A percentile compares a stretch with the other conserved stretches of the same genome.
phyloP scores from a whole-genome alignment of 768 basidiomycete genomes.

The Cyclocybe cylindracea region DNA sequence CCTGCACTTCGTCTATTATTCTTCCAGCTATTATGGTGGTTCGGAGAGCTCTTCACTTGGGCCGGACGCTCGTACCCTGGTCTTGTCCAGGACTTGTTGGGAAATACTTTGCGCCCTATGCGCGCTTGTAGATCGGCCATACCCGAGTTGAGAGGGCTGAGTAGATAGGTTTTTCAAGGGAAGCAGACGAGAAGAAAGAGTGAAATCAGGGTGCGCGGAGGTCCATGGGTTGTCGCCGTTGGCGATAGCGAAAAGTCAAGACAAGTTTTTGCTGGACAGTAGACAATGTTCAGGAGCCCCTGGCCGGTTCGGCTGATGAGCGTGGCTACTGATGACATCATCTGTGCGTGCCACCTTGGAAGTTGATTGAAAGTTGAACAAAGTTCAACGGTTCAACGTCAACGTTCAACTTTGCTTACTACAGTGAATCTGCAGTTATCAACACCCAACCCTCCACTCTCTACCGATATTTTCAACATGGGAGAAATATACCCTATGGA shows the following conservation, averaged over 20 bases:
- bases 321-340: too few species aligned
- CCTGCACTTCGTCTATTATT: background rate
- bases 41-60: background rate
- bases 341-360: too few species aligned
- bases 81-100: constrained; percentile 19
- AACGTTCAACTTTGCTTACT: too few species aligned
- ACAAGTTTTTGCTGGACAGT: background rate
- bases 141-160: background rate
- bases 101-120: constrained; percentile 16
- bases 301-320: too few species aligned
- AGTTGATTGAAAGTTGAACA: too few species aligned
- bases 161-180: background rate
- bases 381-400: too few species aligned
- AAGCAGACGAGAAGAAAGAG: background rate
- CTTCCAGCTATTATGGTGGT: background rate
- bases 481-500: too few species aligned
- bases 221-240: too few species aligned
- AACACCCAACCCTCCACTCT: too few species aligned
- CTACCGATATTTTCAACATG: too few species aligned
- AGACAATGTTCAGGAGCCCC: too few species aligned
- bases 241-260: background rate
- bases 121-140: constrained; percentile 23
- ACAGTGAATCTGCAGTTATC: too few species aligned
- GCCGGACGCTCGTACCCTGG: constrained; percentile 12
- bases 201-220: background rate